Conservation (phyloP, 441 rosid genomes). For the Jatropha podagrica region DNA sequence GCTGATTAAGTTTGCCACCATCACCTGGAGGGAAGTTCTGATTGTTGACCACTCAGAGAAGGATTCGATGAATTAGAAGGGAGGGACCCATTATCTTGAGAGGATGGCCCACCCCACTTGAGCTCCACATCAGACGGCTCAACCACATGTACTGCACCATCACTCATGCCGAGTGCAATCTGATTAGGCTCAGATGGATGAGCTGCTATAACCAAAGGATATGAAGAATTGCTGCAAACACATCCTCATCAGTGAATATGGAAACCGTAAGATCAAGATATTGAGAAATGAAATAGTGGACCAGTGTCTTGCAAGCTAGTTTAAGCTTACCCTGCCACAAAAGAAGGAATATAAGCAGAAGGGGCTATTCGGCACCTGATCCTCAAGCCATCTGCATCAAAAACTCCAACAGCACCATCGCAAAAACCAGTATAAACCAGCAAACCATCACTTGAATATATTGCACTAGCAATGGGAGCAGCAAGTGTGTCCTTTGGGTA, state of each 20-base stretch:
- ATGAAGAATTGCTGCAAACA: constrained; percentile 26
- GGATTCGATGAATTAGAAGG: constrained; percentile 56
- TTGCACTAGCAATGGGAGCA: constrained; percentile 55
- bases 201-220: constrained; percentile 48
- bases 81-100: constrained; percentile 46
- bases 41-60: constrained; percentile 42
- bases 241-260: neutral
- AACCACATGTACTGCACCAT: constrained; percentile 47
- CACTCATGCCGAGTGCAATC: constrained; percentile 58
- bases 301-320: neutral
- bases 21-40: constrained; percentile 47
- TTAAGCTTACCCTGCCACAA: constrained; percentile 33
- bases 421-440: constrained; percentile 52
- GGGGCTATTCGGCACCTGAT: constrained; percentile 55
- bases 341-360: constrained; percentile 48
- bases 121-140: constrained; percentile 48
- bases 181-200: constrained; percentile 59
- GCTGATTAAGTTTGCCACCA: constrained; percentile 15
- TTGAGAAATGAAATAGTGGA: neutral
- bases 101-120: constrained; percentile 44
- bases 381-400: constrained; percentile 49
- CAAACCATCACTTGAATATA: constrained; percentile 52
- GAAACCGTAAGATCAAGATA: neutral
- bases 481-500: constrained; percentile 46
- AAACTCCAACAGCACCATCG: constrained; percentile 62